Base-by-base conservation (phyloP, 2,329 filamentous ascomycete genomes). In the Aspergillus hiratsukae region DNA sequence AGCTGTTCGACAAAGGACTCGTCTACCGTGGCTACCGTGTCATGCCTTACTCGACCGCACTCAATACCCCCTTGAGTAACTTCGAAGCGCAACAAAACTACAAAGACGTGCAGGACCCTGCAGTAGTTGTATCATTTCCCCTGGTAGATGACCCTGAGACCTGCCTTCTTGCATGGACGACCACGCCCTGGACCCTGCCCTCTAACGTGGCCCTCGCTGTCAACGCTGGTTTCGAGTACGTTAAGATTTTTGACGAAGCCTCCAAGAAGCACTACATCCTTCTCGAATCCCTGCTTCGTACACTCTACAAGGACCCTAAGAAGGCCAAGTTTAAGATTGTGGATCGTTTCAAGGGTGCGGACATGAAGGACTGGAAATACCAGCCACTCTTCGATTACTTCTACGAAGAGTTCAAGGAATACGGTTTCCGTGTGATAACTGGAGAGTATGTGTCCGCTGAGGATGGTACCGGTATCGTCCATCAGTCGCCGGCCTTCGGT, bases 31-130 rank as follows among this genome's bases (percentile, higher is more conserved):
- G 91, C 46, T 89, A 94, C 75, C 86, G 87, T 69, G 91, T 97
- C 60, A 94, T 97, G 90, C 93, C 93, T 11, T 97, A 94, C 75
- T 96, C 91, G 29, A 97, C 91, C 1, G 91, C 88, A 17, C 83
- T 96, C 68, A 91, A 89, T 55, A 97, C 92, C 2, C 89, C 91
- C 4, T 80, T 97, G 65, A 95, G 90, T 75, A 95, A 96, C 75
- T 95, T 96, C 67, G 93, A 97, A 76, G 88, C 92, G 48, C 89
- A 91, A 65, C 91, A 97, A 71, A 96, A 97, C 74, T 96, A 97
- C 76, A 91, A 95, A 75, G 90, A 95, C 67, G 88, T 93, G 2
- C 91, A 90, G 57, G 93, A 97, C 66, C 93, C 93, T 6, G 91
- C 93, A 29, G 82, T 97, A 35, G 89, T 96, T 19, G 87, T 97